phyloP scores from a whole-genome alignment of 352 stramenopile genomes.

The Saprolegnia parasitica region DNA sequence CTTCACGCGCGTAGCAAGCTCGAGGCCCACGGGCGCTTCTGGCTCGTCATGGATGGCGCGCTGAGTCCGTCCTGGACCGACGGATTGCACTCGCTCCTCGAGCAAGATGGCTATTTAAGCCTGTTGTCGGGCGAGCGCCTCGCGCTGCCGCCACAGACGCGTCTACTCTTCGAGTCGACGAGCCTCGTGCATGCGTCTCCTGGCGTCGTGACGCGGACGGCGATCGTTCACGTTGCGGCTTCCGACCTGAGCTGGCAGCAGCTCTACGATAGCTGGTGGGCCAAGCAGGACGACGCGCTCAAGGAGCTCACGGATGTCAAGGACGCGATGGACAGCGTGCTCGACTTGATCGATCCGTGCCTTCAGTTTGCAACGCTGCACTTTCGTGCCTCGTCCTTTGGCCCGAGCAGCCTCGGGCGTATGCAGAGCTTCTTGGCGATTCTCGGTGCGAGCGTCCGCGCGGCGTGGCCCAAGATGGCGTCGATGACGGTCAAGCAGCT shows the following conservation, averaged over 20 bases:
- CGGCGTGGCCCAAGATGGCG: conserved; percentile 55
- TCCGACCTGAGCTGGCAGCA: conserved; percentile 30
- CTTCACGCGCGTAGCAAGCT: not conserved
- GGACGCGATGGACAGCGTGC: conserved; percentile 36
- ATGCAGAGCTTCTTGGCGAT: conserved; percentile 39
- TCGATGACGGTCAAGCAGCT: conserved; percentile 61
- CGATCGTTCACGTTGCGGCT: conserved; percentile 37
- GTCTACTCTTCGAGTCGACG: conserved; percentile 53
- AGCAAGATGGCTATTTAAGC: conserved; percentile 30
- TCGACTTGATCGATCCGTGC: conserved; percentile 42
- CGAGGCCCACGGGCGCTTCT: conserved; percentile 26
- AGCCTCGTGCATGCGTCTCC: conserved; percentile 44
- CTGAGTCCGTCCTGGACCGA: conserved; percentile 45
- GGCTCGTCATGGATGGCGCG: conserved; percentile 65
- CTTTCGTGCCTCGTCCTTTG: conserved; percentile 33
- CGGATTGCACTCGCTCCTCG: conserved; percentile 31
- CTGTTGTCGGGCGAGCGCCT: conserved; percentile 41
- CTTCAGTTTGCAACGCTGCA: conserved; percentile 43
- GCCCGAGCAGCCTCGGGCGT: conserved; percentile 15
- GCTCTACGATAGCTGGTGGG: conserved; percentile 49
- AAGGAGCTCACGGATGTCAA: conserved; percentile 36
- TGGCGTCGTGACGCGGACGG: conserved; percentile 46
- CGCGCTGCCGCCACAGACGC: conserved; percentile 36
- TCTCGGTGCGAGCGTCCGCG: conserved; percentile 45
- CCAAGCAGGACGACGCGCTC: conserved; percentile 33